Evolutionary conservation across 176 grass and related monocot species (phyloP), one percentile per base, ranked within the genome.

Genomic region (Eragrostis curvula): DNA sequence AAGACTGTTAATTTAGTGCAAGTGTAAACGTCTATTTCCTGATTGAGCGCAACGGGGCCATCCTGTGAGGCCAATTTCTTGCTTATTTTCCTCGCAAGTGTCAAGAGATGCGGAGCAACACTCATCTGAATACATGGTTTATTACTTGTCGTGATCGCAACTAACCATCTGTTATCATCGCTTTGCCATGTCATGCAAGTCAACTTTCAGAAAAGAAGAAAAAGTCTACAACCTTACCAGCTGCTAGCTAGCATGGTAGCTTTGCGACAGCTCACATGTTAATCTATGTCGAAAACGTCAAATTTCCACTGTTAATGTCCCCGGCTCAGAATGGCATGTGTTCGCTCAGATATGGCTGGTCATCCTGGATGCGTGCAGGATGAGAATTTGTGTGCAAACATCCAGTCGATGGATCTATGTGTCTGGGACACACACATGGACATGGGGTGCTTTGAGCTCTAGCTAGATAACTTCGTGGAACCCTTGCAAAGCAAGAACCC

Each of bases 181-280:
- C 12, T 74, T 24, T 24, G 30, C 14, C 60, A 29, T 53, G 23
- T 59, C 30, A 74, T 51, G 29, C 24, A 59, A 58, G 48, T 75
- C 86, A 64, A 25, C 77, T 84, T 77, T 77, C 40, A 71, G 21
- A 39, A 67, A 67, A 51, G 29, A 27, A 66, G 13, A 43, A 29
- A 14, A 45, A 78, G 57, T 21, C 42, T 12, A 2, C 24, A 16
- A 6, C 30, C 43, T 45, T 45, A 45, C 43, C 43, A 45, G 43
- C 43, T 42, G 18, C 20, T 30, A 20, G 16, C 75, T n/a, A 28
- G 6, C 15, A 59, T 24, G 56, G 56, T 68, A 29, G 15, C 49
- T 29, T 24, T 1, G 55, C 27, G 68, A 71, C 53, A 62, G 25
- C 18, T 42, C 79, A 79, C 74, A 63, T 51, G 44, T 49, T 28